Base-by-base conservation (phyloP, 768 basidiomycete genomes). In the Astraeus odoratus region DNA sequence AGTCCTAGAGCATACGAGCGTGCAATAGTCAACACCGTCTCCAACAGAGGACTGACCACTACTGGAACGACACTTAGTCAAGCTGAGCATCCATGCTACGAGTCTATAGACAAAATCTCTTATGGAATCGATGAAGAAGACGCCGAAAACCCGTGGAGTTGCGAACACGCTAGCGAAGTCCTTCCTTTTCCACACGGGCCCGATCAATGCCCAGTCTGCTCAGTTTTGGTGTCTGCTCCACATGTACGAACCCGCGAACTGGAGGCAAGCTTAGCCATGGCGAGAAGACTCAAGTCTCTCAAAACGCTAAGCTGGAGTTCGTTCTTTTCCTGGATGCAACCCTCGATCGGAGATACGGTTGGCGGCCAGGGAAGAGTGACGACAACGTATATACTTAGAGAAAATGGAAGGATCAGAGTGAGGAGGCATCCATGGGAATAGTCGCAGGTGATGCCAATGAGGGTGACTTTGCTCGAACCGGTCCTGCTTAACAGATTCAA, bases 301-400 rank as follows among this genome's bases (percentile, higher is more conserved):
- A 54, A 63, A 42, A 68, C 59, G 1, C 60, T 81, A 23, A 62
- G 69, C 15, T 83, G 79, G 77, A 76, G 73, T 44, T 72, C 79
- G 0, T 74, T 73, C 50, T 74, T 76, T 49, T 40, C 57, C 19
- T 48, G 47, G 33, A 45, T 48, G 51, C 52, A 42, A 5, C 33
- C 46, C 41, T 57, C 43, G 27, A 56, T 46, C 25, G 51, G 51
- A 38, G 43, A 41, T 40, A 55, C 34, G 46, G 45, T 45, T 30
- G 55, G 53, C 5, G 53, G 58, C 49, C 51, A 56, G 56, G 26
- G 48, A 41, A 52, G 55, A 45, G 58, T 52, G 53, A 73, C 73
- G 22, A 71, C 60, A 29, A 57, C 68, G 3, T 72, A 72, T 56
- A 53, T 78, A 29, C 51, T 66, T 43, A 68, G 75, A 26, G 53